These are phyloP conservation scores for Centrapalus pauciflorus DNA, from an alignment of 129 eudicot genomes.

Conservation along the genomic window DNA sequence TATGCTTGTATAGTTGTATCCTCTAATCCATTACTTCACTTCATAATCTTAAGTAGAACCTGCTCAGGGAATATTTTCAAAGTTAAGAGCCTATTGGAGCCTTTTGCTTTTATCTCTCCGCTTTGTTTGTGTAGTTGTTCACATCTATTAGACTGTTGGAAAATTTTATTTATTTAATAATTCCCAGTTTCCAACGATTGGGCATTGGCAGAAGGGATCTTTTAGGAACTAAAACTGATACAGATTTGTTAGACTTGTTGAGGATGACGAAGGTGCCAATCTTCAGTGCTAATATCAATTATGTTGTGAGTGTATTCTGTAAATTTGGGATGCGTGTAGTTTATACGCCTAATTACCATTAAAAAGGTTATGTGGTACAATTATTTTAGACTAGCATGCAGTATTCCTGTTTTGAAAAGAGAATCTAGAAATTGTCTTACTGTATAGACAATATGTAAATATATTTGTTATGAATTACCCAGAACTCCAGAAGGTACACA, in stretches of 20 bases:
- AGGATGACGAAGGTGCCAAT: not conserved
- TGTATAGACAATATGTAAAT: not conserved
- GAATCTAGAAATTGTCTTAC: not conserved
- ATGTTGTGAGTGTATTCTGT: not conserved
- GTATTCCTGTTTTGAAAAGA: slow-evolving; percentile 1
- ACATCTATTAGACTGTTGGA: no score
- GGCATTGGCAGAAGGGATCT: not conserved
- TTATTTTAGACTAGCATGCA: not conserved
- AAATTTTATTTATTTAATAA: not conserved
- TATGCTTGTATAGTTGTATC: not conserved
- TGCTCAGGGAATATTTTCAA: not conserved
- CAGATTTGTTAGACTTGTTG: not conserved
- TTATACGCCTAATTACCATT: not conserved
- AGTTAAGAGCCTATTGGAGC: not conserved
- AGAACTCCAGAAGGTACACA: not conserved
- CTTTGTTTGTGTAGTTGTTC: not conserved
- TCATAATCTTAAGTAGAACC: not conserved
- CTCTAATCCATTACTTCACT: not conserved
- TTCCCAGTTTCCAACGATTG: no score
- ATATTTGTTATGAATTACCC: not conserved
- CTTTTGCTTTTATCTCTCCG: not conserved
- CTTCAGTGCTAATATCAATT: not conserved
- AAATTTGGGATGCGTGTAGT: not conserved
- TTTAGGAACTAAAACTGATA: not conserved
- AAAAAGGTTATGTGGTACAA: not conserved